Percentiles rank a stretch among this genome's conserved stretches.
These are phyloP conservation scores for Litchi chinensis DNA, from an alignment of 345 rosid species.

Conservation along the genomic window DNA sequence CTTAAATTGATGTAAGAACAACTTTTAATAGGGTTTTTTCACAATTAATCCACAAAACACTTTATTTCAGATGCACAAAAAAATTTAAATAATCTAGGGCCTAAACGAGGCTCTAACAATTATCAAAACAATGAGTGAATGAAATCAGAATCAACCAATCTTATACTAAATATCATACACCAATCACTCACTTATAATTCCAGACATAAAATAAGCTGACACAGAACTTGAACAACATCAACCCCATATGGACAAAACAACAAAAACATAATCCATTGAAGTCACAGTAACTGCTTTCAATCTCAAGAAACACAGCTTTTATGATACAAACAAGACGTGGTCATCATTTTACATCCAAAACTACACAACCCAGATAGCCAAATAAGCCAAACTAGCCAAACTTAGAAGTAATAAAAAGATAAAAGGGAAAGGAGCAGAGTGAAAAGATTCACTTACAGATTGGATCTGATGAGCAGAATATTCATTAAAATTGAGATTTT, in stretches of 20 bases:
- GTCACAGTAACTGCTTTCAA: not conserved
- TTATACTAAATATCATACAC: not conserved
- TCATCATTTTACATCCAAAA: constrained; percentile 1
- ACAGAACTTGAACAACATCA: not conserved
- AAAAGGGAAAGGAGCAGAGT: not conserved
- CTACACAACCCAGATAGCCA: not conserved
- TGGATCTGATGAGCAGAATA: not conserved
- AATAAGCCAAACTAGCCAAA: not conserved
- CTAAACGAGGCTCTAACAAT: not conserved
- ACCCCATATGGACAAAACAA: not conserved
- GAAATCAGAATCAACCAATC: not conserved
- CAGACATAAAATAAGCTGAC: not conserved
- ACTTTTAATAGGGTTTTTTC: not conserved
- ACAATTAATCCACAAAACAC: not conserved
- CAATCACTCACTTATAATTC: not conserved
- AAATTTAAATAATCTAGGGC: not conserved
- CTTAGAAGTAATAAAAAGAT: not conserved
- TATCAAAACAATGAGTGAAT: not conserved
- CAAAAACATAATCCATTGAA: not conserved
- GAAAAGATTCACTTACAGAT: constrained; percentile 4
- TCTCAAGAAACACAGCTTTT: not conserved
- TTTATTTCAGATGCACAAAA: not conserved
- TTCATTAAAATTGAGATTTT: not conserved
- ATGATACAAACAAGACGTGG: not conserved
- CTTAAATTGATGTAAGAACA: not conserved